Base-by-base conservation (phyloP, 371 early-diverging fungal species). In the Coemansia sp. region DNA sequence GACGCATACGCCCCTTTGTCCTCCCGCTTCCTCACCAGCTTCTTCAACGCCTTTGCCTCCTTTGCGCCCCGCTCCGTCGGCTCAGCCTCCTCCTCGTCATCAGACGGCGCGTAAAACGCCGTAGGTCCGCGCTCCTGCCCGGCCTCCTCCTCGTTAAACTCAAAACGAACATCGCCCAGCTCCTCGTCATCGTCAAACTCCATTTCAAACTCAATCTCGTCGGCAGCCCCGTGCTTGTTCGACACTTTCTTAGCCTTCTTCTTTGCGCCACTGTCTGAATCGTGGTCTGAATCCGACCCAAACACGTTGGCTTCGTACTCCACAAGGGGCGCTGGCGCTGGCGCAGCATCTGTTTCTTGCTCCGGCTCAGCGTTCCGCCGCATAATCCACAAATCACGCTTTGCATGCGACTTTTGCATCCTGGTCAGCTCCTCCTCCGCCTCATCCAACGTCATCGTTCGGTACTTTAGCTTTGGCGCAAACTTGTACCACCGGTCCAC, bases 401-500 rank as follows among this genome's bases (percentile, higher is more conserved):
- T 61, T 58, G 85, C 85, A 39, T 84, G 84, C 28, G 84, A 84
- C 71, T 88, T 86, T 62, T 84, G 80, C 57, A 74, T 85, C 68
- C 86, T 84, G 56, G 46, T 58, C 84, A 95, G 88, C 81, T 88
- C 87, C 67, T 90, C 94, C 73, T 98, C 98, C 1, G 95, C 97
- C 82, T 98, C 96, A 65, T 97, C 97, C 19, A 90, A 63, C 0
- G 95, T 89, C 32, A 96, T 80, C 0, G 92, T 91, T 15, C 85
- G 84, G 66, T 94, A 91, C 68, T 87, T 88, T 46, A 92, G 71
- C 77, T 90, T 92, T 21, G 88, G 85, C 39, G 85, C 85, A 64
- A 98, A 97, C 74, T 91, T 92, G 83, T 97, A 98, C 93, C 94
- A 95, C 61, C 91, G 86, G 65, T 91, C 84, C 0, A 90, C 92